phyloP scores from a whole-genome alignment of 2,329 filamentous ascomycete species.

The Colletotrichum spinosum region DNA sequence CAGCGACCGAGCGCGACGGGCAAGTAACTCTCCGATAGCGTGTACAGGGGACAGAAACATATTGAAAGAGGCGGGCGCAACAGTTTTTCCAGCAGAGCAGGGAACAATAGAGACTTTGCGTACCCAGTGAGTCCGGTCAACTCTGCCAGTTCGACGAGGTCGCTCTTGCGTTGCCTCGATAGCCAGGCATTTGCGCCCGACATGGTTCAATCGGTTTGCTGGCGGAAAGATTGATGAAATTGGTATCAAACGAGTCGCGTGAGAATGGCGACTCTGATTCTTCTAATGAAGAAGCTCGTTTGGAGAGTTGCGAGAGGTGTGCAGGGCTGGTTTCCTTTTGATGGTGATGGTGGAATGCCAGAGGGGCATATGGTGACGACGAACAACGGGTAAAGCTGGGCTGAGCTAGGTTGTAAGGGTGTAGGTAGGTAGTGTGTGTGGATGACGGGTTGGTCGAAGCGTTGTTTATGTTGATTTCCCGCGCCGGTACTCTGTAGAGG shows the following conservation, averaged over 20 bases:
- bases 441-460: conserved; percentile 37
- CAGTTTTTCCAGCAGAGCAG: background rate
- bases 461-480: conserved; percentile 51
- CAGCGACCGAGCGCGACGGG: conserved; percentile 33
- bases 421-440: conserved; percentile 12
- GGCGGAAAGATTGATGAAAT: conserved; percentile 17
- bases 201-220: conserved; percentile 56
- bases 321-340: conserved; percentile 19
- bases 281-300: background rate
- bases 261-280: conserved; percentile 18
- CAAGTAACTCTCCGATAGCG: background rate
- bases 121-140: conserved; percentile 79
- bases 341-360: conserved; percentile 20
- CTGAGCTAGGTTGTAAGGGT: conserved; percentile 30
- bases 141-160: conserved; percentile 80
- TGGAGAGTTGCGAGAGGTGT: conserved; percentile 7
- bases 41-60: conserved; percentile 6
- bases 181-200: conserved; percentile 78
- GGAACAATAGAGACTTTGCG: conserved; percentile 48
- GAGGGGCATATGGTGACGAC: conserved; percentile 36
- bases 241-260: conserved; percentile 34
- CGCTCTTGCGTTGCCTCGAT: conserved; percentile 83
- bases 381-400: conserved; percentile 28
- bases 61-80: background rate
- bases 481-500: conserved; percentile 27